Base-by-base conservation (phyloP, 108 stramenopile species). In the Stephanodiscus minutulus region DNA sequence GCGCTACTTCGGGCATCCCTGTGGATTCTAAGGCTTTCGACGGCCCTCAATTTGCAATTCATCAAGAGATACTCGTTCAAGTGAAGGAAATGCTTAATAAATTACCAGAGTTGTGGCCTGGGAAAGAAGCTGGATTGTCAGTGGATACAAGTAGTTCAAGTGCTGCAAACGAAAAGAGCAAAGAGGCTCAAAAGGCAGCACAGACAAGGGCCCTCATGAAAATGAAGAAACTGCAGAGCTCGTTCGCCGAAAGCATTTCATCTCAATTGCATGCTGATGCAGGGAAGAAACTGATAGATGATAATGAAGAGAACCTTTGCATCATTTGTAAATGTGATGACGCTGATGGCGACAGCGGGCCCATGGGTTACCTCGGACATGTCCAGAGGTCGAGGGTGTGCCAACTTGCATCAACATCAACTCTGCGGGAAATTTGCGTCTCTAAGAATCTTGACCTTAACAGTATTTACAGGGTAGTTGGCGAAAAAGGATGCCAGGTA, bases 281-380 rank as follows among this genome's bases (percentile, higher is more conserved):
- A 33, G 77, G 83, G 18, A 68, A 76, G 44, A 75, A 81, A 61
- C 46, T 73, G 28, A 64, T 71, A 15, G 88, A 84, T 9, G 84
- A 87, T 29, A 83, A 88, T 25, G 94, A 89, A 47, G 87, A 74
- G 28, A 90, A 92, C 48, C 73, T 87, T 11, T 96, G 95, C 66
- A 96, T 96, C 62, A 94, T 96, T 61, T 96, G 95, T 57, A 71
- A 88, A 61, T 91, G 95, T 70, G 91, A 92, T 64, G 94, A 91
- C 60, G 85, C 86, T 7, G 91, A 92, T 74, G 93, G 91, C 2
- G 90, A 87, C 66, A 90, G 93, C 71, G 91, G 89, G 24, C 95
- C 95, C 11, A 83, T 96, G 35, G 95, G 92, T 1, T 93, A 85
- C 62, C 70, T 96, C n/a, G 95, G 91, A 3, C 93, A 94, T 67